Conservation (phyloP, 2,329 filamentous ascomycete species). For the Lachnum nothofagi region DNA sequence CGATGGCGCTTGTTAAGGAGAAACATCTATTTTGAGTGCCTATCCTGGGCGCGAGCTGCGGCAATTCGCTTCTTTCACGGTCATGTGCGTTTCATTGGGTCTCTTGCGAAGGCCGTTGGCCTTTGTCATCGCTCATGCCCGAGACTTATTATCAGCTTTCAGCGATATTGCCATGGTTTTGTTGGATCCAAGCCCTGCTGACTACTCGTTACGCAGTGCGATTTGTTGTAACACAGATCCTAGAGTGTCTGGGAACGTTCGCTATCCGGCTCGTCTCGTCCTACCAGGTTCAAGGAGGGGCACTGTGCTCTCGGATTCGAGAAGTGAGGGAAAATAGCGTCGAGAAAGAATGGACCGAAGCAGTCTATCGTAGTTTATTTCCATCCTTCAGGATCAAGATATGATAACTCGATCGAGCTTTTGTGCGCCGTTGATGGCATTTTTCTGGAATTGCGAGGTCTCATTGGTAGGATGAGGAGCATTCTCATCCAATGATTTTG, state of each 20-base stretch:
- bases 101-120: slow-evolving; percentile 3
- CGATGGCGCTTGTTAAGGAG: slow-evolving; percentile 26
- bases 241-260: neutral
- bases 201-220: slow-evolving; percentile 4
- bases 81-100: slow-evolving; percentile 24
- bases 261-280: slow-evolving; percentile 21
- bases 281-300: neutral
- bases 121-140: slow-evolving; percentile 16
- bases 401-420: slow-evolving; percentile 8
- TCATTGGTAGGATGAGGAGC: slow-evolving; percentile 20
- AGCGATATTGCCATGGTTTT: slow-evolving; percentile 20
- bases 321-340: neutral
- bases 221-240: slow-evolving; percentile 9
- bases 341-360: no score
- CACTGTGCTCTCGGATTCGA: neutral
- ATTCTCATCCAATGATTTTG: slow-evolving; percentile 23
- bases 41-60: slow-evolving; percentile 1
- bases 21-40: slow-evolving; percentile 17
- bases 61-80: slow-evolving; percentile 5
- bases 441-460: slow-evolving; percentile 5
- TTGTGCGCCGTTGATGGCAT: neutral
- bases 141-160: slow-evolving; percentile 23
- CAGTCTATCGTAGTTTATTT: neutral
- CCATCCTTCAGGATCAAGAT: neutral
- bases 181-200: slow-evolving; percentile 12